A percentile compares a stretch with the other conserved stretches of the same genome.
These are phyloP conservation scores for Physcomitrium patens DNA, from an alignment of 225 moss, liverwort and hornwort species.

Conservation along the genomic window DNA sequence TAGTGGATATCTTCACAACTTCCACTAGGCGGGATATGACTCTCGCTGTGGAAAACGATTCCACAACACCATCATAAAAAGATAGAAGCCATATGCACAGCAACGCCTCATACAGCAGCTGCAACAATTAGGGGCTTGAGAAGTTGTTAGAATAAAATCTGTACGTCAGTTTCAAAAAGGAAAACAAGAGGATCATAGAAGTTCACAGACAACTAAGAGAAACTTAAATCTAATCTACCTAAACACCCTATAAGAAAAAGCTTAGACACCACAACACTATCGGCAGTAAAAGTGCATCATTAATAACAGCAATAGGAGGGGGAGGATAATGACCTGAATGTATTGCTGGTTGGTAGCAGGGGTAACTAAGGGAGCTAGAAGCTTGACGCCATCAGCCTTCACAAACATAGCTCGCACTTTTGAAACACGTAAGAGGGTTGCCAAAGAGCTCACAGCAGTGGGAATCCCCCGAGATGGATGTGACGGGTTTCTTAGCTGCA, in stretches of 20 bases:
- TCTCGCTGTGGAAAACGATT: constrained; percentile 59
- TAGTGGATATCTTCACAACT: constrained; percentile 71
- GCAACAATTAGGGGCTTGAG: constrained; percentile 29
- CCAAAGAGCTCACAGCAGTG: constrained; percentile 77
- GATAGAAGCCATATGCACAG: constrained; percentile 81
- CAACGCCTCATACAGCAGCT: constrained; percentile 81
- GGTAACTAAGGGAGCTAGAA: constrained; percentile 57
- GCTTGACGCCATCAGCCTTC: constrained; percentile 58
- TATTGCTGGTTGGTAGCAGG: constrained; percentile 69
- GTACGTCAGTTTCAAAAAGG: background rate
- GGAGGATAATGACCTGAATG: constrained; percentile 57
- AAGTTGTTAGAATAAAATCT: background rate
- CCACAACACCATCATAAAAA: constrained; percentile 65
- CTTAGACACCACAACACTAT: background rate
- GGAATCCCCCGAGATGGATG: constrained; percentile 66
- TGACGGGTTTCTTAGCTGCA: constrained; percentile 62
- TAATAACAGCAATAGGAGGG: constrained; percentile 1
- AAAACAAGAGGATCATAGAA: background rate
- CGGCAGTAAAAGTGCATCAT: background rate
- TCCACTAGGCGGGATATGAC: constrained; percentile 73
- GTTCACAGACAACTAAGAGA: constrained; percentile 22
- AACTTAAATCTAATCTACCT: background rate
- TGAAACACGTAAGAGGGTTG: constrained; percentile 68
- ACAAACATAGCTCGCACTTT: constrained; percentile 76
- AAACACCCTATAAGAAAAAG: background rate